phyloP scores from a whole-genome alignment of 2,329 filamentous ascomycete genomes.

The Penicillium psychrosexuale region DNA sequence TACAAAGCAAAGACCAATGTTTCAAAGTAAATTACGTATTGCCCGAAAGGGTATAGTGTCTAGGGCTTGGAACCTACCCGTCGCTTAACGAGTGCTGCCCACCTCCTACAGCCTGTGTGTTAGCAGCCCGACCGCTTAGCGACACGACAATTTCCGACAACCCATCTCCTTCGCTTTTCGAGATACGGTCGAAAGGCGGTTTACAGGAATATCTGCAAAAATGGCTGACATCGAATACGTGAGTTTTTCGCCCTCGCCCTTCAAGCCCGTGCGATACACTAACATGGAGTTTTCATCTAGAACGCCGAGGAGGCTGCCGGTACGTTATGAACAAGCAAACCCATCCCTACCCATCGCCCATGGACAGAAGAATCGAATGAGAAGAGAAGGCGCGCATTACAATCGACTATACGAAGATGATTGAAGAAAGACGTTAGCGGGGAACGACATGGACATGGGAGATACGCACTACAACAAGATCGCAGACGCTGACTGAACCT shows the following conservation, averaged over 20 bases:
- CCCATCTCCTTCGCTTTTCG: slow-evolving; percentile 46
- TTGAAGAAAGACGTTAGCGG: slow-evolving; percentile 1
- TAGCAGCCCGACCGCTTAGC: slow-evolving; percentile 33
- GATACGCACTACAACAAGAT: slow-evolving; percentile 15
- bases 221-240: slow-evolving; percentile 91
- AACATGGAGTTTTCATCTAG: slow-evolving; percentile 49
- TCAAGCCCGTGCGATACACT: slow-evolving; percentile 29
- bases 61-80: slow-evolving; percentile 42
- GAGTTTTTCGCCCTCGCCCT: slow-evolving; percentile 46
- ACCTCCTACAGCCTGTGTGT: slow-evolving; percentile 32
- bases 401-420: slow-evolving; percentile 8
- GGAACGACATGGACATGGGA: slow-evolving; percentile 18
- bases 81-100: slow-evolving; percentile 45
- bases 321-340: slow-evolving; percentile 46
- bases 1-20: not conserved
- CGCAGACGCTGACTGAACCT: slow-evolving; percentile 31
- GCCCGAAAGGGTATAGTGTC: slow-evolving; percentile 28
- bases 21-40: slow-evolving; percentile 8
- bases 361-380: slow-evolving; percentile 8
- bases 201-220: slow-evolving; percentile 54
- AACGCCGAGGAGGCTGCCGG: slow-evolving; percentile 94
- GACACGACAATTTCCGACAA: slow-evolving; percentile 40
- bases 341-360: slow-evolving; percentile 18
- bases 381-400: not conserved
- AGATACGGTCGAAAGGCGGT: slow-evolving; percentile 45